Base-by-base conservation (phyloP, 176 grass and related monocot genomes). In the Rhynchospora breviuscula region DNA sequence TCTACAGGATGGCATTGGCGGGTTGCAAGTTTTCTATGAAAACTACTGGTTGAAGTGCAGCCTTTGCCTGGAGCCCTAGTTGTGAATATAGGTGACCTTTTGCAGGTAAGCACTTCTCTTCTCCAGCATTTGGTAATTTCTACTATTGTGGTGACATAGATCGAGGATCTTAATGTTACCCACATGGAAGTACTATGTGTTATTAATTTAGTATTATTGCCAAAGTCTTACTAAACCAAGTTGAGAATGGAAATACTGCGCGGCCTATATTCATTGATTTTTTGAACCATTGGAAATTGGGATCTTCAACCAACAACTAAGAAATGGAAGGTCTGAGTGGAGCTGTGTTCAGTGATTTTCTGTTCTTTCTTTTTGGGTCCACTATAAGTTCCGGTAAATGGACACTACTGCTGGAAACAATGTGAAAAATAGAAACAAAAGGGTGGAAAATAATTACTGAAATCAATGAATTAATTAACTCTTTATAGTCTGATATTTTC, bases 81-180 rank as follows among this genome's bases (percentile, higher is more conserved):
- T 0, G 75, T 91, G 5, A 94, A 94, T 81, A 63, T 94, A 11
- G 85, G 85, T 40, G 92, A 94, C 31, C 53, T 91, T 2, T 65
- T 89, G 0, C 89, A 94, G 85, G 87, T 89, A 81, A 22, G 23
- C 18, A 18, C 8, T 60, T 60, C 59, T 60, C 12, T 57, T 15
- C 14, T 15, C 17, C 54, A 17, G 17, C 17, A 57, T 57, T 15
- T 57, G 54, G 15, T 57, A 17, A 57, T 15, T 57, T 57, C 17
- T 0, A 57, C 5, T 17, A 57, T 57, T 57, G 14, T 15, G 17
- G 54, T 57, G 54, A 57, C 54, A 57, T 57, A 57, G 12, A 57
- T 17, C 13, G 11, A 17, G 54, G 54, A 57, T 57, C 13, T 56
- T 17, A 57, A 15, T 17, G 0, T 57, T 6, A 57, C 13, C 54